phyloP scores from a whole-genome alignment of 306 rosid genomes.

The Prunus armeniaca region DNA sequence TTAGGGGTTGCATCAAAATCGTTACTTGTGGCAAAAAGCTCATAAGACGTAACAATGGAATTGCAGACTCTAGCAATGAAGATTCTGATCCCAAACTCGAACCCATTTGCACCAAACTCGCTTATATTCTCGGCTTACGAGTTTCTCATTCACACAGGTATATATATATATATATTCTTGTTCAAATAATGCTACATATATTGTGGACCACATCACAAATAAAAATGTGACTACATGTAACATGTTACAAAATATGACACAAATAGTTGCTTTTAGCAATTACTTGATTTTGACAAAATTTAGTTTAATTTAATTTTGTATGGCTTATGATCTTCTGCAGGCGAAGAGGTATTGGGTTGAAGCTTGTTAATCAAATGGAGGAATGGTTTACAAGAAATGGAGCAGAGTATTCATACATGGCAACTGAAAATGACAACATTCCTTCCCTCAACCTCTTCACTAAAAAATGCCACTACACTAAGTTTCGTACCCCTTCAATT shows the following conservation, averaged over 20 bases:
- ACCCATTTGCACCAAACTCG: constrained; percentile 60
- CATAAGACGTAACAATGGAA: constrained; percentile 17
- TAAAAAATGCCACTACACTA: constrained; percentile 60
- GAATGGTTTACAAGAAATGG: constrained; percentile 65
- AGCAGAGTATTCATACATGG: constrained; percentile 74
- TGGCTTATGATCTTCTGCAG: constrained; percentile 26
- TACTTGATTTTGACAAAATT: too few relatives aligned
- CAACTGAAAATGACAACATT: constrained; percentile 66
- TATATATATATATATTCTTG: too few relatives aligned
- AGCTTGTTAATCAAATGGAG: constrained; percentile 55
- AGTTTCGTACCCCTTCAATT: constrained; percentile 68
- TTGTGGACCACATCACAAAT: neutral
- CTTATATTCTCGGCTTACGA: constrained; percentile 71
- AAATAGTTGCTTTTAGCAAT: too few relatives aligned
- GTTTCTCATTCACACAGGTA: constrained; percentile 68
- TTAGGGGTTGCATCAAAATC: constrained; percentile 82
- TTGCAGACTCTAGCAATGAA: neutral
- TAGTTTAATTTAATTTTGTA: neutral
- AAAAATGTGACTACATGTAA: too few relatives aligned
- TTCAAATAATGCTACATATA: neutral
- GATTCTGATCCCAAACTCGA: constrained; percentile 11
- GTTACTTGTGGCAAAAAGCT: constrained; percentile 55
- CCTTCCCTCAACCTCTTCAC: constrained; percentile 72
- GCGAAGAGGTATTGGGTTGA: constrained; percentile 66
- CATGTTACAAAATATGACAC: too few relatives aligned